These are phyloP conservation scores for Penicillium sp. DNA, from an alignment of 2,329 filamentous ascomycete species.

Conservation along the genomic window DNA sequence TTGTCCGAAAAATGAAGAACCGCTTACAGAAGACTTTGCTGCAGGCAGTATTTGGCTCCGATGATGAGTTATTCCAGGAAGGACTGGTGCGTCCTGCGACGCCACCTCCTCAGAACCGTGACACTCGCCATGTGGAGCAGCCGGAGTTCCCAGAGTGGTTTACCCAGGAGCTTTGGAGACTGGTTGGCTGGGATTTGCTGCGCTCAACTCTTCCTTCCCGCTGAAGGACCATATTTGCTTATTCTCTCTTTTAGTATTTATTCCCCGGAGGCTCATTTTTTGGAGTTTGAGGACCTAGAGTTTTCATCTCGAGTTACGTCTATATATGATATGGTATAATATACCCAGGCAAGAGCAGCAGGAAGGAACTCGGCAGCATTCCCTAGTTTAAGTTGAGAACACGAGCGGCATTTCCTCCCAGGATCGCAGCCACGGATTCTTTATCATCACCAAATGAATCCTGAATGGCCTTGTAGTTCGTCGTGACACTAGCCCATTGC, in stretches of 20 bases:
- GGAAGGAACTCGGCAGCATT: not conserved
- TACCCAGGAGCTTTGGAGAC: constrained; percentile 52
- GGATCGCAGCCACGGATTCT: constrained; percentile 32
- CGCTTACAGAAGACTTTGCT: constrained; percentile 42
- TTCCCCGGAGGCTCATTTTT: not conserved
- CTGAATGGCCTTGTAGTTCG: constrained; percentile 45
- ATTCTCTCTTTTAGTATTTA: not conserved
- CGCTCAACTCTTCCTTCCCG: not conserved
- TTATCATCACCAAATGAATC: constrained; percentile 33
- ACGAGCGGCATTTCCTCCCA: constrained; percentile 45
- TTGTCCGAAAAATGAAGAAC: constrained; percentile 24
- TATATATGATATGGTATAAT: not conserved
- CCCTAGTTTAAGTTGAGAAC: constrained; percentile 36
- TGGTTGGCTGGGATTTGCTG: constrained; percentile 54
- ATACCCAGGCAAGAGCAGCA: too few relatives aligned
- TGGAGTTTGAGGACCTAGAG: not conserved
- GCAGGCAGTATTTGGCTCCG: constrained; percentile 39
- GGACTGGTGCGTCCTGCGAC: constrained; percentile 23
- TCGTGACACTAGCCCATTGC: constrained; percentile 46
- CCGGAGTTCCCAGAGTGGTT: constrained; percentile 51
- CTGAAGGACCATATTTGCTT: not conserved
- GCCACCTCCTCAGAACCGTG: constrained; percentile 18
- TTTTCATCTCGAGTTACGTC: not conserved
- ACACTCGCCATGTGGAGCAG: constrained; percentile 18
- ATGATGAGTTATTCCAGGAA: constrained; percentile 30